Evolutionary conservation across 2,329 filamentous ascomycete genomes (phyloP).

Genomic region (Pestalotiopsis fici): DNA sequence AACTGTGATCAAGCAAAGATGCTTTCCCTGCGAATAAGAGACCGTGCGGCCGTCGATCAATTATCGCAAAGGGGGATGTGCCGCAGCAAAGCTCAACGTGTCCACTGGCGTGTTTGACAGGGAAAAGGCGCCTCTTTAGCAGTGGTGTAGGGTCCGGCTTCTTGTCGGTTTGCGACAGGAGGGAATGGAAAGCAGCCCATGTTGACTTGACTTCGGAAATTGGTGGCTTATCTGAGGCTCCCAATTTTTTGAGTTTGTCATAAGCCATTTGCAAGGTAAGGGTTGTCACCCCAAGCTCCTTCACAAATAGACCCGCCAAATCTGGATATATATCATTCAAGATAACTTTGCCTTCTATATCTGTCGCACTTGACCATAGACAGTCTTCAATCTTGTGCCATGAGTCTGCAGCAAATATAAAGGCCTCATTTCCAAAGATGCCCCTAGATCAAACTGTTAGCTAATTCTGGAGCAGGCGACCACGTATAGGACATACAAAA

Average conservation of each 20-base stretch:
- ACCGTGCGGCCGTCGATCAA: too few relatives aligned
- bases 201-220: not conserved
- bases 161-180: slow-evolving; percentile 20
- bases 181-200: slow-evolving; percentile 26
- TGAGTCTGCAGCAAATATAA: slow-evolving; percentile 17
- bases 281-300: slow-evolving; percentile 26
- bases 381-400: slow-evolving; percentile 32
- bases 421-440: not conserved
- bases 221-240: not conserved
- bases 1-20: too few relatives aligned
- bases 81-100: slow-evolving; percentile 12
- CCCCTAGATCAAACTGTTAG: too few relatives aligned
- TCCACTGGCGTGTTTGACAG: slow-evolving; percentile 20
- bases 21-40: too few relatives aligned
- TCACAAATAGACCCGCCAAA: slow-evolving; percentile 31
- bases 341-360: slow-evolving; percentile 24
- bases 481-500: too few relatives aligned
- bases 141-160: slow-evolving; percentile 1
- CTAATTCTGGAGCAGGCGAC: too few relatives aligned
- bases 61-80: too few relatives aligned
- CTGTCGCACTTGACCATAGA: slow-evolving; percentile 33
- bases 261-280: slow-evolving; percentile 31
- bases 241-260: slow-evolving; percentile 27
- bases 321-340: slow-evolving; percentile 28
- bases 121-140: slow-evolving; percentile 21